phyloP scores from a whole-genome alignment of 352 stramenopile species.

The Phytophthora europaea region DNA sequence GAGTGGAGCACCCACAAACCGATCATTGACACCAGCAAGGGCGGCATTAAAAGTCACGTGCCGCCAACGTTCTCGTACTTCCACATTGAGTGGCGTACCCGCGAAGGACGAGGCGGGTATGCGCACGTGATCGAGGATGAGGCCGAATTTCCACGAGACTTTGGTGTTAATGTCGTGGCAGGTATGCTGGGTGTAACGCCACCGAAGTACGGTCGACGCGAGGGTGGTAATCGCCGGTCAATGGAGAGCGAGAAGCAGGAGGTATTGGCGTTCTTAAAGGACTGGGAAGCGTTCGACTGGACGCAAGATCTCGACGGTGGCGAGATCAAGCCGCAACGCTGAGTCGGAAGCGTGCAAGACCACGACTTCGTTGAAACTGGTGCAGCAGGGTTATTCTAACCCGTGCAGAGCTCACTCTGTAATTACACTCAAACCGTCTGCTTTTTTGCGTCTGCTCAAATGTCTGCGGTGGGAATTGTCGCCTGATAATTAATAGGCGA shows the following conservation, averaged over 20 bases:
- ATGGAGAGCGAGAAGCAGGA: conserved; percentile 72
- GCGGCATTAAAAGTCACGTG: conserved; percentile 68
- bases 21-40: conserved; percentile 78
- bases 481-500: conserved; percentile 74
- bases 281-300: conserved; percentile 83
- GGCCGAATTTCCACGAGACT: conserved; percentile 75
- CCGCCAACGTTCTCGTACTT: conserved; percentile 88
- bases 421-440: conserved; percentile 25
- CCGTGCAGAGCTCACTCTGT: conserved; percentile 5
- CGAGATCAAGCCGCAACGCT: conserved; percentile 43
- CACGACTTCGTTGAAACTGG: conserved; percentile 20
- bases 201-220: conserved; percentile 66
- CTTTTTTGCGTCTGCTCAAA: conserved; percentile 39
- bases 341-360: conserved; percentile 6
- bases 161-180: conserved; percentile 81
- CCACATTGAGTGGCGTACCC: conserved; percentile 80
- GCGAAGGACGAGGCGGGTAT: conserved; percentile 59
- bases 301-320: conserved; percentile 77
- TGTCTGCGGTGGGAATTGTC: conserved; percentile 68
- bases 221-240: conserved; percentile 42
- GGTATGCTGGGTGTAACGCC: conserved; percentile 81
- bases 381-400: conserved; percentile 8
- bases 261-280: conserved; percentile 67
- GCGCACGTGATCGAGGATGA: conserved; percentile 88
- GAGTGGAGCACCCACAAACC: conserved; percentile 88